Evolutionary conservation across 495 filamentous ascomycete species (phyloP), one percentile per base, ranked within the genome.

Genomic region (Cercophora scortea): DNA sequence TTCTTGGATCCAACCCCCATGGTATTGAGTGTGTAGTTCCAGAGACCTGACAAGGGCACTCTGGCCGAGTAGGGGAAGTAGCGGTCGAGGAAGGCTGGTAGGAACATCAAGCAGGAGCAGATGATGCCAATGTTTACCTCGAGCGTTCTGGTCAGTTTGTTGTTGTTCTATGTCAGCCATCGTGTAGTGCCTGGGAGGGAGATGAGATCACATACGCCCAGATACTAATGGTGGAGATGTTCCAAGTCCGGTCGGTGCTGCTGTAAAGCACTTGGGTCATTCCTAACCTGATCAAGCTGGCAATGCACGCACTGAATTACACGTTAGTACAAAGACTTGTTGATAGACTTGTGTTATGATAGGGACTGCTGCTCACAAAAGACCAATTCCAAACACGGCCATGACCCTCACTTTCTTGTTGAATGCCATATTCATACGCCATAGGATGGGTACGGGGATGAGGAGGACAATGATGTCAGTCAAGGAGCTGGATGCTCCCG

Each of bases 101-200:
- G 15, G 8, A 50, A 50, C 17, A 50, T 19, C 9, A 50, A 9
- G 47, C 47, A 50, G 18, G 47, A 50, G 47, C 47, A 50, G 15
- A 50, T 50, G 15, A 50, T 50, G 34, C 47, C 47, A 13, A 50
- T 11, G 47, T 50, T 50, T 41, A 50, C 47, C 18, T 50, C 47
- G 38, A 50, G 47, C 6, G 47, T 50, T 40, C 47, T 50, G 11
- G 1, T 47, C 8, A 11, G 35, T 47, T 47, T 35, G 8, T 16
- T 18, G 8, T 1, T 38, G 10, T 12, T 35, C 9, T 5, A 32
- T 38, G 36, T 38, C 36, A 38, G 36, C n/a, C n/a, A n/a, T n/a
- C n/a, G n/a, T n/a, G n/a, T 10, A 16, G 42, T 17, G 42, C 6
- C 15, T 9, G 42, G 42, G 15, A 47, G 10, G n/a, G 34, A 50